phyloP scores from a whole-genome alignment of 2,329 filamentous ascomycete species.

The Aspergillus sergii region DNA sequence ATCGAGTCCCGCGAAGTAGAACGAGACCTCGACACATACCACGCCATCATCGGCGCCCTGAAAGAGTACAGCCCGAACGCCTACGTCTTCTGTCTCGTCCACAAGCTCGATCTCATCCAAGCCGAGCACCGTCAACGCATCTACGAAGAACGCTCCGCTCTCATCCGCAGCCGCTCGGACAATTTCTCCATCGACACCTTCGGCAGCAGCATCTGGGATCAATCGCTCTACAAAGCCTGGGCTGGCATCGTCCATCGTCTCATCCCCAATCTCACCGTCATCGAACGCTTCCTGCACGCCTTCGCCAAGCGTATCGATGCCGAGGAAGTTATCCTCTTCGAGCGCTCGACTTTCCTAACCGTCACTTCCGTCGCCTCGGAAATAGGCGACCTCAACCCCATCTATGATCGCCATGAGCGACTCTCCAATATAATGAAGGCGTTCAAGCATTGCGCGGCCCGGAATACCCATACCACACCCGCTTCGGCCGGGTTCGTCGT shows the following conservation, averaged over 20 bases:
- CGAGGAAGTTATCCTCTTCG: constrained; percentile 91
- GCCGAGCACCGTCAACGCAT: constrained; percentile 75
- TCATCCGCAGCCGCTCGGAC: constrained; percentile 75
- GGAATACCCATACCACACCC: constrained; percentile 48
- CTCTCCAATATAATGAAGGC: constrained; percentile 98
- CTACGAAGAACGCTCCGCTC: constrained; percentile 78
- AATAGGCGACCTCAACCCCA: constrained; percentile 78
- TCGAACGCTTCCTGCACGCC: constrained; percentile 81
- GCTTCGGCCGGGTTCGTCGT: constrained; percentile 47
- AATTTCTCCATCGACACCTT: constrained; percentile 81
- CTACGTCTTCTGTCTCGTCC: constrained; percentile 90
- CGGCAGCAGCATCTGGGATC: constrained; percentile 97
- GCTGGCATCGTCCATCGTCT: constrained; percentile 96
- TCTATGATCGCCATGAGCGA: constrained; percentile 88
- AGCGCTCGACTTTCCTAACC: constrained; percentile 92
- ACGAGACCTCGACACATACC: constrained; percentile 89
- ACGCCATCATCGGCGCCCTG: constrained; percentile 84
- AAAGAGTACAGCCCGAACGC: constrained; percentile 79
- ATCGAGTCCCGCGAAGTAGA: constrained; percentile 95
- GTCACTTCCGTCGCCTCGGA: constrained; percentile 87
- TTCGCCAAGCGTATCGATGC: constrained; percentile 86
- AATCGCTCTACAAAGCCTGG: constrained; percentile 97
- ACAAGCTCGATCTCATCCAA: constrained; percentile 98
- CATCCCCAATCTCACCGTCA: constrained; percentile 87
- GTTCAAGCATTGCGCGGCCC: constrained; percentile 77